Conservation (phyloP, 345 rosid genomes). For the Eucalyptus cloeziana region DNA sequence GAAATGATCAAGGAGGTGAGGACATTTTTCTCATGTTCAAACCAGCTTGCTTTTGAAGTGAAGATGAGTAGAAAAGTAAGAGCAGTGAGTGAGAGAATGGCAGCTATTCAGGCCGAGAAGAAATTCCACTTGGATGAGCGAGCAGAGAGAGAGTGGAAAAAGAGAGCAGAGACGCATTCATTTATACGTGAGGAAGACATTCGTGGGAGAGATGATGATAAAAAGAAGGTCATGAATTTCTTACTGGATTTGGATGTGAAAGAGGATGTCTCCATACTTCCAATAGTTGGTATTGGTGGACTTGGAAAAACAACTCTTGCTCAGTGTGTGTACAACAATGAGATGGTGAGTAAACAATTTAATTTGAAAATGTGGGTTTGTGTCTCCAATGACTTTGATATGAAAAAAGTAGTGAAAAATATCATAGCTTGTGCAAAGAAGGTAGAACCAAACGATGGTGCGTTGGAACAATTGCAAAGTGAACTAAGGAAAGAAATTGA, state of each 20-base stretch:
- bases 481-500: rapidly evolving
- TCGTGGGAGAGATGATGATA: neutral
- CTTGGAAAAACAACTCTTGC: neutral
- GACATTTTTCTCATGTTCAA: neutral
- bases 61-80: neutral
- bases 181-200: neutral
- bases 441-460: rapidly evolving
- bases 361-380: neutral
- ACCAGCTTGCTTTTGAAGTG: neutral
- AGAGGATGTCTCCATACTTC: neutral
- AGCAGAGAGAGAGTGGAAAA: neutral
- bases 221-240: rapidly evolving
- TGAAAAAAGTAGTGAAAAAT: neutral
- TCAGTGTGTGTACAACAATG: no score
- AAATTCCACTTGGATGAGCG: neutral
- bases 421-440: rapidly evolving
- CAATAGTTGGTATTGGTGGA: neutral
- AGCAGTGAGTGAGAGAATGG: neutral
- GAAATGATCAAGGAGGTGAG: neutral
- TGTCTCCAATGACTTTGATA: neutral
- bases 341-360: neutral
- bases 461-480: rapidly evolving
- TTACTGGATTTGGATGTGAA: rapidly evolving
- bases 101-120: neutral
- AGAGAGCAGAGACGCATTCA: neutral